phyloP scores from a whole-genome alignment of 148 eudicot species.

The Camellia lanceoleosa region DNA sequence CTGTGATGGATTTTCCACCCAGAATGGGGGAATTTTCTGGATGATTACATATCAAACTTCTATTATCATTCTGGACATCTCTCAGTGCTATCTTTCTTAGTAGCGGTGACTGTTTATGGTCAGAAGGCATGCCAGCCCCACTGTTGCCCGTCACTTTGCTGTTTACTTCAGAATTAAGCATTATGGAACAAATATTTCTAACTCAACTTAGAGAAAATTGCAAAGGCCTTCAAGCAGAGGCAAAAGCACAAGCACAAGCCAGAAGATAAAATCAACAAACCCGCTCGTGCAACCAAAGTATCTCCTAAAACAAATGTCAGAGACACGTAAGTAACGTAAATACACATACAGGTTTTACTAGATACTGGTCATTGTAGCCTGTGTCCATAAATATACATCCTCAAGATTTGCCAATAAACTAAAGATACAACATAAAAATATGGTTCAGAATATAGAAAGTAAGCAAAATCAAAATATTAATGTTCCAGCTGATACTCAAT shows the following conservation, averaged over 20 bases:
- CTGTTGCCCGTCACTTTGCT: conserved; percentile 17
- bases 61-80: conserved; percentile 49
- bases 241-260: conserved; percentile 5
- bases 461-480: not conserved
- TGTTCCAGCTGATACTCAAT: not conserved
- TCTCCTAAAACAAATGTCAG: conserved; percentile 2
- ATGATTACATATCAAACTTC: conserved; percentile 19
- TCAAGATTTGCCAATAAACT: not conserved
- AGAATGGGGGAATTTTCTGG: conserved; percentile 20
- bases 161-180: conserved; percentile 38
- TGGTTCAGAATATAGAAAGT: not conserved
- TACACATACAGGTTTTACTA: not conserved
- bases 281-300: not conserved
- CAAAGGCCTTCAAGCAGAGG: not conserved
- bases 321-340: not conserved
- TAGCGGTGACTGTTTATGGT: conserved; percentile 28
- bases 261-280: conserved; percentile 2
- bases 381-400: not conserved
- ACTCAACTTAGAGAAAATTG: conserved; percentile 8
- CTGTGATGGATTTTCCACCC: conserved; percentile 27
- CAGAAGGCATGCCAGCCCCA: conserved; percentile 14
- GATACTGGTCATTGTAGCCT: not conserved
- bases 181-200: conserved; percentile 10
- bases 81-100: conserved; percentile 39
- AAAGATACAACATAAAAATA: not conserved